A percentile compares a stretch with the other conserved stretches of the same genome.
Evolutionary conservation across 768 basidiomycete species (phyloP).

Genomic region (Tricholoma flavovirens): DNA sequence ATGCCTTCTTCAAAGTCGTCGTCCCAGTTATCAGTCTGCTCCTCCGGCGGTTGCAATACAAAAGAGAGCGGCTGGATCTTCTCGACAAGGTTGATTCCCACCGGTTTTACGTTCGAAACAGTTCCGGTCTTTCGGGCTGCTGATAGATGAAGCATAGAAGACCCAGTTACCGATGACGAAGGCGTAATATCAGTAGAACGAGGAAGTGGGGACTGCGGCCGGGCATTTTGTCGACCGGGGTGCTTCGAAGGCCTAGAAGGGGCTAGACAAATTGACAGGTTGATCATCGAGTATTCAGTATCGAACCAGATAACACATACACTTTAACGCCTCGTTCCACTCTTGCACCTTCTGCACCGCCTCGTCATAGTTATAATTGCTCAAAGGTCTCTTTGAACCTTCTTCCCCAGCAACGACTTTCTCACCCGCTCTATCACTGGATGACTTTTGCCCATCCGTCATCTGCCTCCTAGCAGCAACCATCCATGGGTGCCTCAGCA

Average conservation of each 20-base stretch:
- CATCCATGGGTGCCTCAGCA: slow-evolving; percentile 97
- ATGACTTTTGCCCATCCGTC: slow-evolving; percentile 31
- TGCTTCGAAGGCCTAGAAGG: slow-evolving; percentile 73
- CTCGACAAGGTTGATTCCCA: slow-evolving; percentile 39
- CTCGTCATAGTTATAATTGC: slow-evolving; percentile 90
- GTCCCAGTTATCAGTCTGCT: slow-evolving; percentile 96
- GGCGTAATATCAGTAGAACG: slow-evolving; percentile 29
- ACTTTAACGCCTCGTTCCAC: slow-evolving; percentile 97
- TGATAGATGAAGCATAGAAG: slow-evolving; percentile 24
- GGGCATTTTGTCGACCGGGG: slow-evolving; percentile 39
- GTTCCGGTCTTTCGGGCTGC: slow-evolving; percentile 31
- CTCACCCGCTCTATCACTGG: slow-evolving; percentile 29
- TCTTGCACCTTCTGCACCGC: slow-evolving; percentile 94
- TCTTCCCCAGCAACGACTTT: slow-evolving; percentile 28
- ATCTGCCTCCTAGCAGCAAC: slow-evolving; percentile 74
- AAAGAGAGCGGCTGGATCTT: slow-evolving; percentile 62
- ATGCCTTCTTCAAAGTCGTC: slow-evolving; percentile 96
- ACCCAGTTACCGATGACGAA: slow-evolving; percentile 25
- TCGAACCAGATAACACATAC: slow-evolving; percentile 34
- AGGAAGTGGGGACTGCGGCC: slow-evolving; percentile 42
- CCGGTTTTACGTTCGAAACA: slow-evolving; percentile 27
- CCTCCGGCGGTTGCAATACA: slow-evolving; percentile 67
- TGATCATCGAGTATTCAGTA: slow-evolving; percentile 6
- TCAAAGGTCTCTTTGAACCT: slow-evolving; percentile 41
- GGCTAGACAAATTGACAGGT: slow-evolving; percentile 34